Evolutionary conservation across 805 yeast genomes (phyloP).

Genomic region (Suhomyces sp.): DNA sequence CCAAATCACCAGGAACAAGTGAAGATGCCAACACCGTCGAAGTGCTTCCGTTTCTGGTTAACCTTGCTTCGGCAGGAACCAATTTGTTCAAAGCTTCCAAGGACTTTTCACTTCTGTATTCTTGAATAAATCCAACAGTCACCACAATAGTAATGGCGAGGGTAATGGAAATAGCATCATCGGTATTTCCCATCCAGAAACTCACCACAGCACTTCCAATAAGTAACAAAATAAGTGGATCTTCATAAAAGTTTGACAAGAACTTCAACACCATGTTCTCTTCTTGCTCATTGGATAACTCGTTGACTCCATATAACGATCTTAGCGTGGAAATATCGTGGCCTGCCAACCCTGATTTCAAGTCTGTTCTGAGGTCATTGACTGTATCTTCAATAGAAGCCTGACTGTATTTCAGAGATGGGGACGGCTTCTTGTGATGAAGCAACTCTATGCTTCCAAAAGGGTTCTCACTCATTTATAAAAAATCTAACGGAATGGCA

Average conservation of each 20-base stretch:
- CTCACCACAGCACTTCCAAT: constrained; percentile 88
- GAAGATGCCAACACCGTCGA: constrained; percentile 81
- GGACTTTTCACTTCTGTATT: constrained; percentile 91
- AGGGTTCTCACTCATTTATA: constrained; percentile 44
- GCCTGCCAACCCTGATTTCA: constrained; percentile 54
- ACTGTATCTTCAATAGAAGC: constrained; percentile 65
- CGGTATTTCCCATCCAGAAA: constrained; percentile 91
- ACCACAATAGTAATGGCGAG: constrained; percentile 91
- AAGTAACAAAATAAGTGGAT: constrained; percentile 83
- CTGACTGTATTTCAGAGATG: constrained; percentile 64
- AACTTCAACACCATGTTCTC: constrained; percentile 74
- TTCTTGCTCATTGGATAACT: constrained; percentile 70
- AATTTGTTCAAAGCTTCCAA: constrained; percentile 87
- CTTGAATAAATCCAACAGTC: constrained; percentile 96
- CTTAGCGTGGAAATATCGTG: constrained; percentile 75
- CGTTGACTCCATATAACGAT: constrained; percentile 77
- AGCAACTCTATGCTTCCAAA: constrained; percentile 22
- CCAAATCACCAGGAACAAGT: constrained; percentile 95
- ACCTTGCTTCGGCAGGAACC: constrained; percentile 95
- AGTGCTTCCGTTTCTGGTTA: constrained; percentile 76
- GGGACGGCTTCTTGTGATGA: constrained; percentile 33
- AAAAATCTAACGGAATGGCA: too few relatives aligned
- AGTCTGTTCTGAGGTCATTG: constrained; percentile 59
- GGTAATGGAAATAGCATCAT: constrained; percentile 93
- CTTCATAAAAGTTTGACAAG: constrained; percentile 76